Evolutionary conservation across 768 basidiomycete genomes (phyloP).

Genomic region (Amylocystis lapponica): DNA sequence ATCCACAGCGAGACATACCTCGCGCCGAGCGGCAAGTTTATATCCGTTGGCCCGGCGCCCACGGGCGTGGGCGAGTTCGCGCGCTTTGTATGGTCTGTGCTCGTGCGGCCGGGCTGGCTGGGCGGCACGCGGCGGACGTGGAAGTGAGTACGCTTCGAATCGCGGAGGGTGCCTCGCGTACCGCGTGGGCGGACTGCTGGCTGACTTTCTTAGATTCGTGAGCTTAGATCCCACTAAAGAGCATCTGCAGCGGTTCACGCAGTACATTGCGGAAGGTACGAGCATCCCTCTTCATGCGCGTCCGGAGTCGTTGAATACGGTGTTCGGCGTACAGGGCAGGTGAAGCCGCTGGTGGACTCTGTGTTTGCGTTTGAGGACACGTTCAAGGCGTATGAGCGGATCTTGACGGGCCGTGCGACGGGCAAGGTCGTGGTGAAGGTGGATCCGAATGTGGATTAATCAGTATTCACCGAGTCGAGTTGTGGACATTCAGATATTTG

Average conservation of each 20-base stretch:
- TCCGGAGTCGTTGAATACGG: neutral
- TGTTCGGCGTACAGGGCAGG: conserved; percentile 22
- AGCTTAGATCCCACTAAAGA: conserved; percentile 25
- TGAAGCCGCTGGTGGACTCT: conserved; percentile 56
- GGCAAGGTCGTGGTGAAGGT: conserved; percentile 66
- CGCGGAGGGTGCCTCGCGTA: neutral
- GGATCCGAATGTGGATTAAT: conserved; percentile 18
- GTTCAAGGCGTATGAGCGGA: conserved; percentile 54
- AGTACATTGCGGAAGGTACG: conserved; percentile 19
- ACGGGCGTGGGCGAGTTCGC: conserved; percentile 24
- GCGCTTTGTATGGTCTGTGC: conserved; percentile 28
- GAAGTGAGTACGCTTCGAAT: conserved; percentile 30
- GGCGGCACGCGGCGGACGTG: conserved; percentile 45
- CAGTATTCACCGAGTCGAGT: neutral
- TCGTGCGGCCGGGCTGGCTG: conserved; percentile 40
- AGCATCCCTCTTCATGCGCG: neutral
- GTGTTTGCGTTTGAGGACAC: conserved; percentile 51
- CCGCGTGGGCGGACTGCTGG: neutral
- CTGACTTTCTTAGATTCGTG: conserved; percentile 27
- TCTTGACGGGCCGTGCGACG: conserved; percentile 48
- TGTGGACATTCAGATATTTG: too few relatives aligned
- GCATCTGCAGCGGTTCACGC: conserved; percentile 28
- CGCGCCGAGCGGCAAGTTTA: conserved; percentile 44
- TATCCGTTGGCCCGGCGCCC: conserved; percentile 47
- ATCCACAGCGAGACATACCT: conserved; percentile 46